Evolutionary conservation across 768 basidiomycete species (phyloP).

Genomic region (Boletales sp.): DNA sequence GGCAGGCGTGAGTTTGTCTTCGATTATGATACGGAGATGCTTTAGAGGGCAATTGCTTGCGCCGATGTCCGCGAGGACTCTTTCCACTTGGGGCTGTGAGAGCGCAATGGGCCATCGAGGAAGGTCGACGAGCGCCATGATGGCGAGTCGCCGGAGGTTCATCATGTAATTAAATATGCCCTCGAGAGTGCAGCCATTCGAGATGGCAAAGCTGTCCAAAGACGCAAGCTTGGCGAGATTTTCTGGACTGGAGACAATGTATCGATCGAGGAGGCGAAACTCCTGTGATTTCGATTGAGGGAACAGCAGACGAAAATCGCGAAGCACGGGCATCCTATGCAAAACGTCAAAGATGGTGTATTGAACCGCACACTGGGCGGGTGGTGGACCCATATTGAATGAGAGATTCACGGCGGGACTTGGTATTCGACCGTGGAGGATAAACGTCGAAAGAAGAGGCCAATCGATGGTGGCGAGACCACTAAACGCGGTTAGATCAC

Average conservation of each 20-base stretch:
- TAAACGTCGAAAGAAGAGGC: slow-evolving; percentile 28
- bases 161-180: slow-evolving; percentile 30
- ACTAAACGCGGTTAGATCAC: slow-evolving; percentile 25
- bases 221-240: slow-evolving; percentile 31
- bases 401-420: slow-evolving; percentile 9
- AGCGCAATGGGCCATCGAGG: slow-evolving; percentile 36
- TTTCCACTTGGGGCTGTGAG: slow-evolving; percentile 30
- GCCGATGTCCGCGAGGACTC: slow-evolving; percentile 26
- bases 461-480: slow-evolving; percentile 29
- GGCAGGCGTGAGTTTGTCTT: slow-evolving; percentile 33
- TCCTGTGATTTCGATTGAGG: slow-evolving; percentile 26
- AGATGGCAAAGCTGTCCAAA: slow-evolving; percentile 33
- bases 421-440: slow-evolving; percentile 30
- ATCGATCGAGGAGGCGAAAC: slow-evolving; percentile 25
- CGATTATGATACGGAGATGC: slow-evolving; percentile 34
- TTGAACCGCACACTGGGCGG: background rate
- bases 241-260: slow-evolving; percentile 15
- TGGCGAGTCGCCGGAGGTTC: slow-evolving; percentile 27
- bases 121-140: slow-evolving; percentile 33
- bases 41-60: slow-evolving; percentile 31
- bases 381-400: slow-evolving; percentile 11
- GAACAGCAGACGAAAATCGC: slow-evolving; percentile 31
- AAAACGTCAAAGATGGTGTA: slow-evolving; percentile 26
- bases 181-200: slow-evolving; percentile 30
- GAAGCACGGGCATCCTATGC: slow-evolving; percentile 27